Evolutionary conservation across 345 rosid species (phyloP).

Genomic region (Salix brachista): DNA sequence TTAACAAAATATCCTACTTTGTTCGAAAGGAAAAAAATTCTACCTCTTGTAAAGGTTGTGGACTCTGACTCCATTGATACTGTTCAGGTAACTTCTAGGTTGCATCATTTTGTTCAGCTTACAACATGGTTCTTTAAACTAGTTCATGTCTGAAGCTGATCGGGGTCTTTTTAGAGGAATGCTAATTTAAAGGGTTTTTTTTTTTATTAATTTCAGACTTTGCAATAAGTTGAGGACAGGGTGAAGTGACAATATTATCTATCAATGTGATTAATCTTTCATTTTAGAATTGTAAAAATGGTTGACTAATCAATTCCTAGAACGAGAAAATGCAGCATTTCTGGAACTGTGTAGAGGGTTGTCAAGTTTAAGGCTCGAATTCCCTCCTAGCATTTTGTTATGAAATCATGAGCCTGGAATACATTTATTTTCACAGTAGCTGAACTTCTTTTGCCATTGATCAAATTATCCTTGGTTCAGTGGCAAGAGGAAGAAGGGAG

Average conservation of each 20-base stretch:
- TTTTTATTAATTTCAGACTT: not conserved
- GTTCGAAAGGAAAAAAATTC: too few relatives aligned
- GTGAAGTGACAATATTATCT: not conserved
- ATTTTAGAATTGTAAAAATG: not conserved
- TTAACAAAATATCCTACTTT: not conserved
- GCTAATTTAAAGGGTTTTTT: not conserved
- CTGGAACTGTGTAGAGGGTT: too few relatives aligned
- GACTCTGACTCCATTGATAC: constrained; percentile 90
- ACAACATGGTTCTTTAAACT: not conserved
- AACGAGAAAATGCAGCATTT: not conserved
- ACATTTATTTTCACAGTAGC: not conserved
- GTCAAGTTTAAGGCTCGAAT: not conserved
- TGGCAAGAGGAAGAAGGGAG: not conserved
- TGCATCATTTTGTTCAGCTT: not conserved
- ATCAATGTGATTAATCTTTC: not conserved
- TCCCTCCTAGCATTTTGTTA: not conserved
- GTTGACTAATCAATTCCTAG: not conserved
- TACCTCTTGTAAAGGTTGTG: constrained; percentile 43
- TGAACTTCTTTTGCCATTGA: not conserved
- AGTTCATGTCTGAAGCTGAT: not conserved
- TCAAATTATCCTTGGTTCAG: not conserved
- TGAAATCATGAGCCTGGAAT: not conserved
- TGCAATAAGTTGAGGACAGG: not conserved
- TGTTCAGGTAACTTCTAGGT: constrained; percentile 52
- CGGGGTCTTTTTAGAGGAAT: not conserved